These are phyloP conservation scores for Proliferodiscus dingleyae DNA, from an alignment of 2,329 filamentous ascomycete species.

Conservation along the genomic window DNA sequence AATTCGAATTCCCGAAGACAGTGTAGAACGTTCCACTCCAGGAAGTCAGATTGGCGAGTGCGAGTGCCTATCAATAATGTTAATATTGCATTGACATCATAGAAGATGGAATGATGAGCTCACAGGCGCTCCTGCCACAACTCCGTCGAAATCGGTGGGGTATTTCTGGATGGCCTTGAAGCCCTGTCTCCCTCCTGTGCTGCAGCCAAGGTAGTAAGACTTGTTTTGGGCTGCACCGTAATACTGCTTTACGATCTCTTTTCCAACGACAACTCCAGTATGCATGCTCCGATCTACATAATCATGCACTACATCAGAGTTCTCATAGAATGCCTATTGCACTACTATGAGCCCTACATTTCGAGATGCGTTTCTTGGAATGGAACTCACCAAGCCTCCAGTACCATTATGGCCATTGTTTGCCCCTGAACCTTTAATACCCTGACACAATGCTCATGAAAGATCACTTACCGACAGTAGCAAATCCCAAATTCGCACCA, in stretches of 20 bases:
- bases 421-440: slow-evolving; percentile 9
- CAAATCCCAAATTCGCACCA: slow-evolving; percentile 19
- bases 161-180: slow-evolving; percentile 38
- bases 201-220: slow-evolving; percentile 39
- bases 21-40: slow-evolving; percentile 17
- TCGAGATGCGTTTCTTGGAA: not conserved
- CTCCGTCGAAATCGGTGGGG: slow-evolving; percentile 39
- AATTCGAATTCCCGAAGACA: slow-evolving; percentile 10
- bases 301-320: slow-evolving; percentile 22
- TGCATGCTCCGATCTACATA: slow-evolving; percentile 24
- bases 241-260: slow-evolving; percentile 29
- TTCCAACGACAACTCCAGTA: slow-evolving; percentile 20
- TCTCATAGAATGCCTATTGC: slow-evolving; percentile 17
- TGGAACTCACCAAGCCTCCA: slow-evolving; percentile 14
- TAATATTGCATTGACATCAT: not conserved
- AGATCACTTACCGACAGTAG: slow-evolving; percentile 17
- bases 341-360: not conserved
- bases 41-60: slow-evolving; percentile 13
- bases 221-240: slow-evolving; percentile 31
- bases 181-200: slow-evolving; percentile 39
- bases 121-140: slow-evolving; percentile 36
- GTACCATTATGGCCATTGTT: slow-evolving; percentile 29
- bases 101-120: not conserved
- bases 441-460: not conserved
- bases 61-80: slow-evolving; percentile 15